These are phyloP conservation scores for Sporothrix schenckii DNA, from an alignment of 2,329 filamentous ascomycete species.

Conservation along the genomic window DNA sequence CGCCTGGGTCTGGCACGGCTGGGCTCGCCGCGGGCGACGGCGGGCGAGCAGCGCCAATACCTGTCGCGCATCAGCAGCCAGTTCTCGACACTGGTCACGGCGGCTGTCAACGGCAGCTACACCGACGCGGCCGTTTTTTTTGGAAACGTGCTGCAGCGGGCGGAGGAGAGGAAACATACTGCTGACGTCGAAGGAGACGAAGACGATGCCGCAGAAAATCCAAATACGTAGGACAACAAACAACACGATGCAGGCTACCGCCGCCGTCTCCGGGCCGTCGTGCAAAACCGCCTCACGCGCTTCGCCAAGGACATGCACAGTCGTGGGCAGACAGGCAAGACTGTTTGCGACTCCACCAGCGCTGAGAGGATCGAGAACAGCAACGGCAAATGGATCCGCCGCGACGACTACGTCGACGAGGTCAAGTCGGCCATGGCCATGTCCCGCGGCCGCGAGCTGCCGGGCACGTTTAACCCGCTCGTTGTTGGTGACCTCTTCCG, in stretches of 20 bases:
- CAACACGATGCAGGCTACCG: conserved; percentile 41
- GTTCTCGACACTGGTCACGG: conserved; percentile 38
- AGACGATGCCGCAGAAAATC: conserved; percentile 29
- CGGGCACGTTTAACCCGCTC: conserved; percentile 44
- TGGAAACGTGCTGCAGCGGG: not conserved
- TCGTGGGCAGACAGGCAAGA: conserved; percentile 47
- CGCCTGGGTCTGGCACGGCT: conserved; percentile 32
- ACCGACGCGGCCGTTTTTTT: conserved; percentile 38
- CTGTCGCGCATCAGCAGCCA: conserved; percentile 40
- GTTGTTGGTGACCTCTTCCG: conserved; percentile 43
- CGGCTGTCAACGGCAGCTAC: conserved; percentile 41
- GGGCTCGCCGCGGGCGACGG: conserved; percentile 43
- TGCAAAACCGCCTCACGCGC: conserved; percentile 53
- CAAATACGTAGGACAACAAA: not conserved
- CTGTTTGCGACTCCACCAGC: conserved; percentile 38
- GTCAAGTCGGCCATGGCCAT: conserved; percentile 40
- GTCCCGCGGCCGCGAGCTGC: conserved; percentile 44
- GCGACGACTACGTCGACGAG: conserved; percentile 35
- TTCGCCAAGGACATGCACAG: conserved; percentile 52
- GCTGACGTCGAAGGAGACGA: not conserved
- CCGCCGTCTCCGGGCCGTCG: conserved; percentile 56
- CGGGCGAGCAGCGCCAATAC: conserved; percentile 39
- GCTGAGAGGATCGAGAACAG: not conserved
- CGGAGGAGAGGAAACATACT: not conserved
- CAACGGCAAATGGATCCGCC: conserved; percentile 29